Evolutionary conservation across 2,329 filamentous ascomycete genomes (phyloP).

Genomic region (Aureobasidium sp.): DNA sequence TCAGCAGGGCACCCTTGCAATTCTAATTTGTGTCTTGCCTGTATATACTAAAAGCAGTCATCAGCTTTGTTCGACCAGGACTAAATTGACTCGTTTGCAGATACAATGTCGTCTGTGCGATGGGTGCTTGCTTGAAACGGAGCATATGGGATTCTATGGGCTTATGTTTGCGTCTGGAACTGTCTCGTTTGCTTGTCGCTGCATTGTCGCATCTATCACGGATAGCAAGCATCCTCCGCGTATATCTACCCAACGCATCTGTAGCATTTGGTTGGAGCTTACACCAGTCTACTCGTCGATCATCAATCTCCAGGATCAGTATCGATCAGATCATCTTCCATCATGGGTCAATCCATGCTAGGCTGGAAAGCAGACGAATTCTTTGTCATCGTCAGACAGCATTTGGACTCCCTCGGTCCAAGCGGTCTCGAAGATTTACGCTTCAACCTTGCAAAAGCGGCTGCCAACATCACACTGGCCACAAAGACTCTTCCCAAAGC

Average conservation of each 20-base stretch:
- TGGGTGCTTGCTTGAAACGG: not conserved
- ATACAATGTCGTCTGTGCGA: not conserved
- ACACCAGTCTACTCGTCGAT: not conserved
- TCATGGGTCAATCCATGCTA: not conserved
- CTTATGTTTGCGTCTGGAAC: not conserved
- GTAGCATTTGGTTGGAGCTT: not conserved
- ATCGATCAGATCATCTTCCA: not conserved
- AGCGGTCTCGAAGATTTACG: not conserved
- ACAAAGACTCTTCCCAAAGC: not conserved
- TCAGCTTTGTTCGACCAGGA: not conserved
- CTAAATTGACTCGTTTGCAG: not conserved
- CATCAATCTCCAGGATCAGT: not conserved
- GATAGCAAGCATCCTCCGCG: not conserved
- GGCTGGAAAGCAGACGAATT: slow-evolving; percentile 5
- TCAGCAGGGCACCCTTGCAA: not conserved
- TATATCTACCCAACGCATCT: not conserved
- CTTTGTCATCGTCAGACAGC: not conserved
- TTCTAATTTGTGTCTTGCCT: not conserved
- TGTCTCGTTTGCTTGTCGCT: not conserved
- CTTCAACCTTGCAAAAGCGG: not conserved
- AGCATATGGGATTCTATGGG: too few species aligned
- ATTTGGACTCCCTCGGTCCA: not conserved
- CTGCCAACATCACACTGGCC: not conserved
- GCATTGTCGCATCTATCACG: not conserved
- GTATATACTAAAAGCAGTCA: not conserved